Percentiles rank a stretch among this genome's conserved stretches.
These are phyloP conservation scores for Mortierella alpina DNA, from an alignment of 192 early-diverging fungal species.

Conservation along the genomic window DNA sequence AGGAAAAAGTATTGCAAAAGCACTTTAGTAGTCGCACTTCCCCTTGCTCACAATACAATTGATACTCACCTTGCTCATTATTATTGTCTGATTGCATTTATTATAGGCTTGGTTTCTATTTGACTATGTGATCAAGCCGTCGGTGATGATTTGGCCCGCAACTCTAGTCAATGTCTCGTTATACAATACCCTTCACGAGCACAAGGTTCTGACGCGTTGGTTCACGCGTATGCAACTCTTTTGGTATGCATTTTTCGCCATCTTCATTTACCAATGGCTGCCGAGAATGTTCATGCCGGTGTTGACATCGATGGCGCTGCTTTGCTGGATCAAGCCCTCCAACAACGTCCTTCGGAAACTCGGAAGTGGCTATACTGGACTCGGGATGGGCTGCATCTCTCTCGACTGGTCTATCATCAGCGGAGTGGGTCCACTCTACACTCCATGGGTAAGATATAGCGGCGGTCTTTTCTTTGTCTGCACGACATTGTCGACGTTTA, in stretches of 20 bases:
- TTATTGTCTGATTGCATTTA: background rate
- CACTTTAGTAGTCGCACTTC: background rate
- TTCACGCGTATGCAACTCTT: slow-evolving; percentile 58
- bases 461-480: background rate
- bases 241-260: slow-evolving; percentile 55
- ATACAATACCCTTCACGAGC: slow-evolving; percentile 59
- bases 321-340: slow-evolving; percentile 47
- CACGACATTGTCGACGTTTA: background rate
- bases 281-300: slow-evolving; percentile 51
- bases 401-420: slow-evolving; percentile 75
- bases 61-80: background rate
- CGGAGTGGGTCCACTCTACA: slow-evolving; percentile 39
- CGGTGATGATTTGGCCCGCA: slow-evolving; percentile 90
- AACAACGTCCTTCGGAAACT: slow-evolving; percentile 38
- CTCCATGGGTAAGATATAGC: slow-evolving; percentile 36
- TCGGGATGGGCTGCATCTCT: slow-evolving; percentile 77
- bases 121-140: slow-evolving; percentile 83
- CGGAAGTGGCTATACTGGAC: slow-evolving; percentile 64
- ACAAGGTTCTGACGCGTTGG: slow-evolving; percentile 46
- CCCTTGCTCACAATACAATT: background rate
- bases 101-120: slow-evolving; percentile 46
- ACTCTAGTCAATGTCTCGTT: slow-evolving; percentile 68
- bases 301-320: slow-evolving; percentile 48
- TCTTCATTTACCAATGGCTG: slow-evolving; percentile 67
- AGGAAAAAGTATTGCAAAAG: background rate